Evolutionary conservation across 345 rosid genomes (phyloP).

Genomic region (Populus tremula): DNA sequence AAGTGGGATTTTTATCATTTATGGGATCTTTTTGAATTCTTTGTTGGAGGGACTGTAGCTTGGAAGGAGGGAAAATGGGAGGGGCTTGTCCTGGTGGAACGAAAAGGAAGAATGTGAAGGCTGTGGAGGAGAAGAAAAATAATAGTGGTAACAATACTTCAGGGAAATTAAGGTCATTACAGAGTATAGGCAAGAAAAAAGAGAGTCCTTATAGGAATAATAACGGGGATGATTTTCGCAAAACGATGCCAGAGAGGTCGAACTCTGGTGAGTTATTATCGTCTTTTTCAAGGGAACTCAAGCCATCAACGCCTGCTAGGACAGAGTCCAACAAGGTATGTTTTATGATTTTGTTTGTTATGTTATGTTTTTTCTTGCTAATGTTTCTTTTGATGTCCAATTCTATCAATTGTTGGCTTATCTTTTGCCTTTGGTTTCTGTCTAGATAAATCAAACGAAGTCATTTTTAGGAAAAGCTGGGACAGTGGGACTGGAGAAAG

Average conservation of each 20-base stretch:
- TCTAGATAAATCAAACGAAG: constrained; percentile 43
- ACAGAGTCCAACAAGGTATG: constrained; percentile 44
- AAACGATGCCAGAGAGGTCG: constrained; percentile 13
- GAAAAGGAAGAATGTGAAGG: constrained; percentile 21
- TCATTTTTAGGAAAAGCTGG: constrained; percentile 68
- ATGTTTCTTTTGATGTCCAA: not conserved
- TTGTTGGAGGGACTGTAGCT: not conserved
- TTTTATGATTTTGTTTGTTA: not conserved
- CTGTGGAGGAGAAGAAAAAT: constrained; percentile 17
- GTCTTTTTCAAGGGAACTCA: constrained; percentile 37
- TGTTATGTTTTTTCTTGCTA: not conserved
- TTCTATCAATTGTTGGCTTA: not conserved
- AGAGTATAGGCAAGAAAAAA: constrained; percentile 27
- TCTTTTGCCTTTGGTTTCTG: constrained; percentile 3
- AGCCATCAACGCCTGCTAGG: constrained; percentile 41
- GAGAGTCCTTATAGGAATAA: constrained; percentile 20
- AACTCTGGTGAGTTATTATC: constrained; percentile 39
- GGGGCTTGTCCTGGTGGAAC: constrained; percentile 51
- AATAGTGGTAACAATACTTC: constrained; percentile 26
- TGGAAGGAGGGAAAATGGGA: constrained; percentile 51
- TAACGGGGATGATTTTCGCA: constrained; percentile 12
- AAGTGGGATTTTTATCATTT: not conserved
- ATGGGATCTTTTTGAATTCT: not conserved
- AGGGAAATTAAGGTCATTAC: constrained; percentile 39
- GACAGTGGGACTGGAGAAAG: constrained; percentile 57